phyloP scores from a whole-genome alignment of 192 early-diverging fungal species.

The Rhizoclosmatium globosum region DNA sequence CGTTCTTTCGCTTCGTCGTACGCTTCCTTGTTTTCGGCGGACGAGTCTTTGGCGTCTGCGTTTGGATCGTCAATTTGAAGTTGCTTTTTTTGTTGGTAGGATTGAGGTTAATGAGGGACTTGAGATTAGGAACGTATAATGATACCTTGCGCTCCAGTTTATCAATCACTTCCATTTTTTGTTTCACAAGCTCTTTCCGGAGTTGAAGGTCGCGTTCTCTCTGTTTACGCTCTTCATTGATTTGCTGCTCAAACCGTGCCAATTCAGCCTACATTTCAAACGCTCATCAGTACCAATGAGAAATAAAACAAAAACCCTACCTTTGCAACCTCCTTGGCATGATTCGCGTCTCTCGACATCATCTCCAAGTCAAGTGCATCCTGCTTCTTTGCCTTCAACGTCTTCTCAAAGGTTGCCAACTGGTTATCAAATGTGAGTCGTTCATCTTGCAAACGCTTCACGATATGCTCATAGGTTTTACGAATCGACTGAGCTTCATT shows the following conservation, averaged over 20 bases:
- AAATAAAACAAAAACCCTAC: conserved; percentile 31
- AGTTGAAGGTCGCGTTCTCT: conserved; percentile 63
- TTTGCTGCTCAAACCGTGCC: conserved; percentile 65
- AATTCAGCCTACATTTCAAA: conserved; percentile 53
- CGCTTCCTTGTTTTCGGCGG: conserved; percentile 53
- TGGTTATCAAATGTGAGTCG: conserved; percentile 68
- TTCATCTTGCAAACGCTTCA: conserved; percentile 67
- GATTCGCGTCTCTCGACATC: conserved; percentile 69
- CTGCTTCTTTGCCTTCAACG: conserved; percentile 60
- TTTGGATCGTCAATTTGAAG: conserved; percentile 57
- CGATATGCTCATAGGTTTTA: conserved; percentile 70
- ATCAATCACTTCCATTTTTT: conserved; percentile 65
- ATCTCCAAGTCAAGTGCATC: conserved; percentile 65
- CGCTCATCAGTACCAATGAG: conserved; percentile 30
- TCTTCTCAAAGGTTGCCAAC: conserved; percentile 68
- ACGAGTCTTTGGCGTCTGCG: conserved; percentile 36
- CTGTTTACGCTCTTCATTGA: conserved; percentile 68
- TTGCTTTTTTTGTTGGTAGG: conserved; percentile 30
- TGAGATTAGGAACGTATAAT: conserved; percentile 1
- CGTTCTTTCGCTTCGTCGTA: conserved; percentile 64
- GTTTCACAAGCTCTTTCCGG: conserved; percentile 64
- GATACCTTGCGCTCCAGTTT: conserved; percentile 62
- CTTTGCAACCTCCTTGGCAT: conserved; percentile 70
- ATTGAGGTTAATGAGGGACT: conserved; percentile 1
- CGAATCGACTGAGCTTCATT: conserved; percentile 70